Conservation (phyloP, 768 basidiomycete species). For the Leccinum aurantiacum region DNA sequence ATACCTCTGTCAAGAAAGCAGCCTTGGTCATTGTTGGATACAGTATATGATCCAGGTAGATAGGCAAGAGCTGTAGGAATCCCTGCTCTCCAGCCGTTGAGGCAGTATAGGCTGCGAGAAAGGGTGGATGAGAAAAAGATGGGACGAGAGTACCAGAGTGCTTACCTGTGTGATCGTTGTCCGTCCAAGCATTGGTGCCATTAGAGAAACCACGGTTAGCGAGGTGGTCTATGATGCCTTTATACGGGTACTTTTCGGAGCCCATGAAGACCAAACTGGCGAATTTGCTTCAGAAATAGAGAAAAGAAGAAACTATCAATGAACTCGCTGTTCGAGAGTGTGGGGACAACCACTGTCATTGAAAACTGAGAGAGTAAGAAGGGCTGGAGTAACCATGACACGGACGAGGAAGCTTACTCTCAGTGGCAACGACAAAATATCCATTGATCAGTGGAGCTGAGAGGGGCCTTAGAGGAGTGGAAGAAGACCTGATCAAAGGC, state of each 20-base stretch:
- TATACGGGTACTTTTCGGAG: slow-evolving; percentile 92
- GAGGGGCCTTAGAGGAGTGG: slow-evolving; percentile 16
- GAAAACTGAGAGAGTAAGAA: slow-evolving; percentile 59
- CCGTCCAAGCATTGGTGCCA: slow-evolving; percentile 97
- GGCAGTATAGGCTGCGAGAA: slow-evolving; percentile 74
- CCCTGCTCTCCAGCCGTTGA: slow-evolving; percentile 95
- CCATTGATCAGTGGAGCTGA: slow-evolving; percentile 87
- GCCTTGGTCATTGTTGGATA: slow-evolving; percentile 93
- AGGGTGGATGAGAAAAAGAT: background rate
- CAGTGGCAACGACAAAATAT: slow-evolving; percentile 86
- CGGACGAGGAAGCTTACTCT: slow-evolving; percentile 54
- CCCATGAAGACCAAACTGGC: slow-evolving; percentile 89
- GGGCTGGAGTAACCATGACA: background rate
- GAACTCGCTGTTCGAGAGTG: slow-evolving; percentile 87
- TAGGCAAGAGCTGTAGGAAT: slow-evolving; percentile 78
- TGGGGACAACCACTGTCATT: slow-evolving; percentile 95
- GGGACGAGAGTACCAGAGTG: background rate
- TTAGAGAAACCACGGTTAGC: slow-evolving; percentile 93
- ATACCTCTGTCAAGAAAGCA: slow-evolving; percentile 69
- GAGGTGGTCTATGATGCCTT: slow-evolving; percentile 91
- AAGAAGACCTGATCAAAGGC: slow-evolving; percentile 1
- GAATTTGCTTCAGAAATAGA: slow-evolving; percentile 3
- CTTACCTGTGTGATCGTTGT: slow-evolving; percentile 75
- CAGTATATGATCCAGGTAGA: slow-evolving; percentile 95
- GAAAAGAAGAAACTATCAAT: background rate